phyloP scores from a whole-genome alignment of 257 asterid species.

The Primulina huaijiensis region DNA sequence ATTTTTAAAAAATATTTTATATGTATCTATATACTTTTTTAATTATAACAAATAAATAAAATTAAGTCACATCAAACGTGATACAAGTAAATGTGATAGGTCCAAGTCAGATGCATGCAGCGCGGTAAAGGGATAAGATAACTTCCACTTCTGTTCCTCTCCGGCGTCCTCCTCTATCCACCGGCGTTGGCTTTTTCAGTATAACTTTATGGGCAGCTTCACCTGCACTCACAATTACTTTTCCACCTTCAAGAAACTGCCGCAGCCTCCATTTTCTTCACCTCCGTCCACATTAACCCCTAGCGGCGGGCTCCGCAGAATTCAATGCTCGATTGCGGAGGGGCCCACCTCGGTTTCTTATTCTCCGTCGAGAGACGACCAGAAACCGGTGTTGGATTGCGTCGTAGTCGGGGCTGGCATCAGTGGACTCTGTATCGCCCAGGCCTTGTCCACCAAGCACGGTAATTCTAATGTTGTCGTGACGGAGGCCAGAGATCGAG shows the following conservation, averaged over 20 bases:
- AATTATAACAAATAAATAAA: too few relatives aligned
- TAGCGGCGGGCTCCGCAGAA: conserved; percentile 21
- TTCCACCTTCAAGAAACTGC: conserved; percentile 26
- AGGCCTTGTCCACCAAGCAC: conserved; percentile 65
- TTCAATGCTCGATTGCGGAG: conserved; percentile 54
- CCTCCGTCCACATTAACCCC: conserved; percentile 19
- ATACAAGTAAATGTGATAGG: not conserved
- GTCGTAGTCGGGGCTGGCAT: conserved; percentile 90
- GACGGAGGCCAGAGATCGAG: conserved; percentile 87
- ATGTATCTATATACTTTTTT: too few relatives aligned
- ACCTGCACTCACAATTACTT: conserved; percentile 26
- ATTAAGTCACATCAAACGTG: too few relatives aligned
- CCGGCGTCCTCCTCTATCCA: not conserved
- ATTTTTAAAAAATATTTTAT: too few relatives aligned
- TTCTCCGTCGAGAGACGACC: conserved; percentile 25
- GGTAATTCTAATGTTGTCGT: conserved; percentile 56
- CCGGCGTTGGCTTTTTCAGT: not conserved
- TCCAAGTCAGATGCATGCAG: not conserved
- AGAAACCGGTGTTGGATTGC: conserved; percentile 53
- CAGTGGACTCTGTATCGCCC: conserved; percentile 87
- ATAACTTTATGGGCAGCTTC: conserved; percentile 24
- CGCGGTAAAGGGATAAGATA: not conserved
- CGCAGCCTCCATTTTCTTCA: conserved; percentile 24
- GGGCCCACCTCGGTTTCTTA: conserved; percentile 44
- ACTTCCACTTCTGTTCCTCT: not conserved